A percentile compares a stretch with the other conserved stretches of the same genome.
Evolutionary conservation across 148 eudicot species (phyloP).

Genomic region (Rhododendron henanense): DNA sequence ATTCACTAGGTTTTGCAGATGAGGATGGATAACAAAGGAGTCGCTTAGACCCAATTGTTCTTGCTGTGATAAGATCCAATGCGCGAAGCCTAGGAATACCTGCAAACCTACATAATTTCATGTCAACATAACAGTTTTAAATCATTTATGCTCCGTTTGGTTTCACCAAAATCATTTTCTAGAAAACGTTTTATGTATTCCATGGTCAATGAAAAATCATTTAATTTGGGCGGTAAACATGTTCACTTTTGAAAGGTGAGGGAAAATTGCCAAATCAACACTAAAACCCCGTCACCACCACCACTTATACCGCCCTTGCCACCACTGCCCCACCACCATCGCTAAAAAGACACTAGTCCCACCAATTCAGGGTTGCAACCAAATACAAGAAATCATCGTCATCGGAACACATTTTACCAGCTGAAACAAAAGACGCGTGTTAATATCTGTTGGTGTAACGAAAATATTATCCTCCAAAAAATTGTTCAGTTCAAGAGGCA

Average conservation of each 20-base stretch:
- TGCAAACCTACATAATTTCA: constrained; percentile 38
- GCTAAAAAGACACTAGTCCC: neutral
- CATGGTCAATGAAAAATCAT: neutral
- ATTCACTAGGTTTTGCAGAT: constrained; percentile 4
- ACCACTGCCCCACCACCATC: neutral
- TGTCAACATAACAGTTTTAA: neutral
- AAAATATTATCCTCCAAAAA: too few species aligned
- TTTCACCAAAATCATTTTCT: neutral
- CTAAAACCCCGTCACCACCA: neutral
- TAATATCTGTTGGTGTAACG: too few species aligned
- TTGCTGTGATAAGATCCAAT: constrained; percentile 17
- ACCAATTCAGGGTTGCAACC: neutral
- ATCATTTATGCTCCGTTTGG: neutral
- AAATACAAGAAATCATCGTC: neutral
- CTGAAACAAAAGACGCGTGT: too few species aligned
- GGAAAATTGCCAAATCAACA: neutral
- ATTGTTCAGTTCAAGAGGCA: too few species aligned
- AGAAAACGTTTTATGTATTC: neutral
- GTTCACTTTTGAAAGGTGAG: neutral
- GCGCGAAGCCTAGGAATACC: constrained; percentile 23
- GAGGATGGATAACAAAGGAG: constrained; percentile 14
- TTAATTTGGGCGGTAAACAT: neutral
- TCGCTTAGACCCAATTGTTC: constrained; percentile 32
- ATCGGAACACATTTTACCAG: too few species aligned
- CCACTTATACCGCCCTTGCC: neutral